Base-by-base conservation (phyloP, 139 green algal species). In the Penium margaritaceum region DNA sequence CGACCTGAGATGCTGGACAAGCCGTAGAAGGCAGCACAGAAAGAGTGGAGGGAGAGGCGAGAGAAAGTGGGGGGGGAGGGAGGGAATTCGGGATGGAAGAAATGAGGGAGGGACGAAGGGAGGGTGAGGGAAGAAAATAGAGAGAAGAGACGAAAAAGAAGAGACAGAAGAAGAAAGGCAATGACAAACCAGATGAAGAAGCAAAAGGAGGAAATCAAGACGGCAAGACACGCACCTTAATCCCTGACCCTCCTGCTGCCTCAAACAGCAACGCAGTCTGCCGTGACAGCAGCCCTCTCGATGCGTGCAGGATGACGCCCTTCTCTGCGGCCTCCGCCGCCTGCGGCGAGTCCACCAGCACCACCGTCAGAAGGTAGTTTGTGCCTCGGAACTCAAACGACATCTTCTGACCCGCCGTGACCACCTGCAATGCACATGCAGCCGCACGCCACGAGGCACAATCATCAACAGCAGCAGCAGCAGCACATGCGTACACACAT, bases 311-410 rank as follows among this genome's bases (percentile, higher is more conserved):
- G 12, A 61, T 2, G 53, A 60, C 1, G 0, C 44, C 41, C 4
- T 19, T 46, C 53, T 77, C 65, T 27, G 62, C n/a, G 12, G 35
- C 43, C 62, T 79, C 63, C 3, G 44, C 44, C 17, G 36, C 58
- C 39, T 66, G 74, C 24, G 81, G 77, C 14, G 81, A 64, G 41
- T 83, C 17, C 12, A 95, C 61, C 46, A 74, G 81, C 17, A 58
- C 82, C 7, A 97, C 73, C 0, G 54, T 84, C 7, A 95, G 72
- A 57, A 88, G 63, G 67, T 88, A 95, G 80, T 95, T 96, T 66
- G 60, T 81, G 27, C 88, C 89, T 44, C 90, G 84, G 63, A 88
- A 91, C 70, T 98, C 92, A 76, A 97, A 96, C 0, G 87, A 85
- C 0, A 92, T n/a, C 43, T 90, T 80, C 80, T 97, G 92, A 2